A percentile compares a stretch with the other conserved stretches of the same genome.
phyloP scores from a whole-genome alignment of 2,329 filamentous ascomycete genomes.

The Diaporthe sp. region DNA sequence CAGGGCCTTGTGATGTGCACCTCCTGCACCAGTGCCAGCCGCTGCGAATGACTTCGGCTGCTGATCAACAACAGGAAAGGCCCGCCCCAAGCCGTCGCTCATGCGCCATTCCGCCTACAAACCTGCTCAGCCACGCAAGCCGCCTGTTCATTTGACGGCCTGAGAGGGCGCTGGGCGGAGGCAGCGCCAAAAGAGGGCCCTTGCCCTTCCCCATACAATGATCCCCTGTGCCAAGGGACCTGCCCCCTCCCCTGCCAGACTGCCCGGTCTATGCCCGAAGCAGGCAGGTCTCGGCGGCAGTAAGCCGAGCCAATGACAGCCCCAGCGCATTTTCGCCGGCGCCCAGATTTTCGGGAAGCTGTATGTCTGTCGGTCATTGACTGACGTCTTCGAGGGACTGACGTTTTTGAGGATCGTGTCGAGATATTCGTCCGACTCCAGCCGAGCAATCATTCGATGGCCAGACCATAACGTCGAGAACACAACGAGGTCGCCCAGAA shows the following conservation, averaged over 20 bases:
- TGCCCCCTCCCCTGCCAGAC: background rate
- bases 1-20: slow-evolving; percentile 8
- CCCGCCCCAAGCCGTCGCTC: background rate
- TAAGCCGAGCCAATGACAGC: slow-evolving; percentile 21
- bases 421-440: background rate
- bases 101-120: slow-evolving; percentile 7
- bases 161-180: background rate
- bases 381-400: background rate
- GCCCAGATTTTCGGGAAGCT: slow-evolving; percentile 1
- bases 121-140: slow-evolving; percentile 19
- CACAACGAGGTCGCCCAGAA: too few species aligned
- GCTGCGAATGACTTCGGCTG: slow-evolving; percentile 6
- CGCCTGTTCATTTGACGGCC: background rate
- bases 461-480: background rate
- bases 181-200: background rate
- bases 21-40: background rate
- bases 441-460: background rate
- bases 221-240: slow-evolving; percentile 5
- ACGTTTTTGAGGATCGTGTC: background rate
- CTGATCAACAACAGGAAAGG: background rate
- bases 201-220: background rate
- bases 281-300: background rate
- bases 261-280: background rate
- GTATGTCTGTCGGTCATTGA: background rate
- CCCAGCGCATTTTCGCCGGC: background rate